phyloP scores from a whole-genome alignment of 2,329 filamentous ascomycete genomes.

The Alternaria ethzedia region DNA sequence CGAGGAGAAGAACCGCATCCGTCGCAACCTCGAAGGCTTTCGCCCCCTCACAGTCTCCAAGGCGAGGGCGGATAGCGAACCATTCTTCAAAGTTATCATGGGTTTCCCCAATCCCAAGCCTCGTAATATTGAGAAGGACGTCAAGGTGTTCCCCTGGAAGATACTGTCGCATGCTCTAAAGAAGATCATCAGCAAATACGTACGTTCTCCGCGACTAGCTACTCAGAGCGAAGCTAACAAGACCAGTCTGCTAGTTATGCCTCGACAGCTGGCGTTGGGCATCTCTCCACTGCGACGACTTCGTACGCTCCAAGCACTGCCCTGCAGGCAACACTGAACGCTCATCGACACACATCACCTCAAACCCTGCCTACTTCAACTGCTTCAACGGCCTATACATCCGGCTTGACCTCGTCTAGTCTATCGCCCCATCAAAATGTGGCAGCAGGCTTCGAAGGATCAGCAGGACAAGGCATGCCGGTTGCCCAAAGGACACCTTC shows the following conservation, averaged over 20 bases:
- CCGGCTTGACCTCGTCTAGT: conserved; percentile 51
- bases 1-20: conserved; percentile 97
- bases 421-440: conserved; percentile 54
- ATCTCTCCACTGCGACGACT: conserved; percentile 48
- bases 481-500: conserved; percentile 42
- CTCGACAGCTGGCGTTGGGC: conserved; percentile 63
- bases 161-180: conserved; percentile 84
- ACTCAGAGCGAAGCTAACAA: conserved; percentile 44
- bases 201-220: conserved; percentile 51
- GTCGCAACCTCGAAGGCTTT: conserved; percentile 93
- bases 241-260: conserved; percentile 70
- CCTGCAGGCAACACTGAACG: conserved; percentile 57
- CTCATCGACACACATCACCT: conserved; percentile 56
- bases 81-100: conserved; percentile 99
- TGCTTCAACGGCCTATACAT: conserved; percentile 53
- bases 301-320: conserved; percentile 50
- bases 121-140: conserved; percentile 97
- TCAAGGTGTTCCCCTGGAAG: conserved; percentile 98
- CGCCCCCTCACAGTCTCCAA: conserved; percentile 93
- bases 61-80: conserved; percentile 87
- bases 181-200: conserved; percentile 99
- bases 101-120: conserved; percentile 94
- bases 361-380: conserved; percentile 56
- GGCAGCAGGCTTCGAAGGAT: conserved; percentile 49
- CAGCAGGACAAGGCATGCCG: conserved; percentile 45